phyloP scores from a whole-genome alignment of 768 basidiomycete species.

The Cyclocybe aegerita region DNA sequence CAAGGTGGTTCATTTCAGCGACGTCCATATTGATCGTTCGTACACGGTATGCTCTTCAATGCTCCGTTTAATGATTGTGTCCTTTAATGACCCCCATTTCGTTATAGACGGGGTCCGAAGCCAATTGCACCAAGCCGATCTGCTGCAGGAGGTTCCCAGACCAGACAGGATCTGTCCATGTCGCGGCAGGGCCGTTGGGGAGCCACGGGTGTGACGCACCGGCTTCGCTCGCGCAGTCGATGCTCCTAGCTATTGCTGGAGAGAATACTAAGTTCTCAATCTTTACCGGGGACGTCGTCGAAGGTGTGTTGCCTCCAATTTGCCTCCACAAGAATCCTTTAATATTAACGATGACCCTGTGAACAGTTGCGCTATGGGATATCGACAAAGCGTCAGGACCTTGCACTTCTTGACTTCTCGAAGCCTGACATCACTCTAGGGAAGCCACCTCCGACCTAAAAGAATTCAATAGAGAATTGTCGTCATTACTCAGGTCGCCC shows the following conservation, averaged over 20 bases:
- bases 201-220: conserved; percentile 55
- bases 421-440: conserved; percentile 20
- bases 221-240: conserved; percentile 43
- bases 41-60: conserved; percentile 40
- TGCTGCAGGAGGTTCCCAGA: conserved; percentile 57
- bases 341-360: background rate
- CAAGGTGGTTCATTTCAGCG: conserved; percentile 61
- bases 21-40: conserved; percentile 59
- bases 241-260: conserved; percentile 43
- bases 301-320: conserved; percentile 35
- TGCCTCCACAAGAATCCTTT: background rate
- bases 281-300: conserved; percentile 67
- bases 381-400: conserved; percentile 38
- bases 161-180: conserved; percentile 30
- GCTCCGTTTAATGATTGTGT: background rate
- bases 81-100: background rate
- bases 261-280: conserved; percentile 46
- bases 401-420: background rate
- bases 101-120: conserved; percentile 50
- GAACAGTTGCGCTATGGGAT: conserved; percentile 49
- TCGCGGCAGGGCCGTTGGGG: conserved; percentile 50
- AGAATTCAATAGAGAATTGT: conserved; percentile 47
- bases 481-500: conserved; percentile 34
- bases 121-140: conserved; percentile 60
- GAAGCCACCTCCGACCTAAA: conserved; percentile 44